phyloP scores from a whole-genome alignment of 495 filamentous ascomycete species.

The Lasiosphaeris hirsuta region DNA sequence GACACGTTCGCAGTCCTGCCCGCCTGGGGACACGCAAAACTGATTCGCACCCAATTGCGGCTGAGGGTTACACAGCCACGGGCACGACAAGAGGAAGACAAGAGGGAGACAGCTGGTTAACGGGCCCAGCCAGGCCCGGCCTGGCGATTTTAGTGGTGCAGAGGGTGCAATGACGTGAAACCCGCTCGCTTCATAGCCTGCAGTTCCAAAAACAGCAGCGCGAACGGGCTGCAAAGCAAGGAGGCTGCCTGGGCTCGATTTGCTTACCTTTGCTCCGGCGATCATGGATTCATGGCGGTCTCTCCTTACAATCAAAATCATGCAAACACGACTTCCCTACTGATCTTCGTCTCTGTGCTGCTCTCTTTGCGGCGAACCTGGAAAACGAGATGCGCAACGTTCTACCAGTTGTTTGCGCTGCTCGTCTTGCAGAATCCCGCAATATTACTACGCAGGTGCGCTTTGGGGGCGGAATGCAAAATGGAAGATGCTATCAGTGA shows the following conservation, averaged over 20 bases:
- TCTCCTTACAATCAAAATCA: background rate
- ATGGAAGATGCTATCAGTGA: background rate
- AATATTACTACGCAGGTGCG: no score
- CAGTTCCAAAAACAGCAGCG: conserved; percentile 14
- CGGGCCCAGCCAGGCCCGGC: background rate
- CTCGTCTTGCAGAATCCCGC: no score
- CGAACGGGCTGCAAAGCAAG: background rate
- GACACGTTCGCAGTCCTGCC: background rate
- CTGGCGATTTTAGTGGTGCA: conserved; percentile 9
- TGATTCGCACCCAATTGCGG: background rate
- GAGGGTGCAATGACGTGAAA: conserved; percentile 13
- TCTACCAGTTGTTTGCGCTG: no score
- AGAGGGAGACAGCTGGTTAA: background rate
- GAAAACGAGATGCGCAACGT: background rate
- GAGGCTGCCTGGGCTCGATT: background rate
- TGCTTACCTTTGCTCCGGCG: background rate
- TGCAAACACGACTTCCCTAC: conserved; percentile 8
- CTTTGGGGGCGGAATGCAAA: no score
- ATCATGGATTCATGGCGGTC: no score
- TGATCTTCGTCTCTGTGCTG: conserved; percentile 13
- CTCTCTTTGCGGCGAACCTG: background rate
- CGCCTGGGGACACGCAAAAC: no score
- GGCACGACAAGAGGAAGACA: background rate
- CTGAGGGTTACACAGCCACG: conserved; percentile 6
- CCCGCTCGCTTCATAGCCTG: conserved; percentile 1